Percentiles rank a stretch among this genome's conserved stretches.
These are phyloP conservation scores for Cyclanthera cordifolia DNA, from an alignment of 306 rosid species.

Conservation along the genomic window DNA sequence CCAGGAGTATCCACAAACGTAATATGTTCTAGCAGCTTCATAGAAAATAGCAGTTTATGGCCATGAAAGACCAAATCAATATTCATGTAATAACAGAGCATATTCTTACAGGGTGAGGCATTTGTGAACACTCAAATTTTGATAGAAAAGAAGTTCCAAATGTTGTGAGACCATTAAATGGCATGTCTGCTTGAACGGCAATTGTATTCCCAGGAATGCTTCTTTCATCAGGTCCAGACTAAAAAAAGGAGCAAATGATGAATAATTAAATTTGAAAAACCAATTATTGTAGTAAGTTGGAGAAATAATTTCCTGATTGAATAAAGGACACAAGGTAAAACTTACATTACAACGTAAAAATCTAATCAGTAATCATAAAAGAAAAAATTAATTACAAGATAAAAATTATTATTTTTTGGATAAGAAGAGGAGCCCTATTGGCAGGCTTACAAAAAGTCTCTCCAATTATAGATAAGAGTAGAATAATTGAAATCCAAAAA, in stretches of 20 bases:
- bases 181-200: slow-evolving; percentile 98
- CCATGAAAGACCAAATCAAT: background rate
- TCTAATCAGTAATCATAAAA: too few relatives aligned
- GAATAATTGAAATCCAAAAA: too few relatives aligned
- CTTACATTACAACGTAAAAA: too few relatives aligned
- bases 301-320: too few relatives aligned
- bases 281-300: too few relatives aligned
- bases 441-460: too few relatives aligned
- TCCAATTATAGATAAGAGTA: too few relatives aligned
- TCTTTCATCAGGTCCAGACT: slow-evolving; percentile 96
- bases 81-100: slow-evolving; percentile 2
- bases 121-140: slow-evolving; percentile 89
- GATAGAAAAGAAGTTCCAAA: slow-evolving; percentile 87
- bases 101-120: slow-evolving; percentile 81
- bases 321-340: too few relatives aligned
- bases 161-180: slow-evolving; percentile 69
- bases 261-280: background rate
- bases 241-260: background rate
- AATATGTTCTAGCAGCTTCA: slow-evolving; percentile 68
- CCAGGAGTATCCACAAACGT: slow-evolving; percentile 97
- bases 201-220: slow-evolving; percentile 92
- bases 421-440: too few relatives aligned
- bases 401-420: too few relatives aligned
- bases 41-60: slow-evolving; percentile 12
- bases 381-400: too few relatives aligned